A percentile compares a stretch with the other conserved stretches of the same genome.
Conservation (phyloP, 2,329 filamentous ascomycete genomes). For the Metarhizium album region DNA sequence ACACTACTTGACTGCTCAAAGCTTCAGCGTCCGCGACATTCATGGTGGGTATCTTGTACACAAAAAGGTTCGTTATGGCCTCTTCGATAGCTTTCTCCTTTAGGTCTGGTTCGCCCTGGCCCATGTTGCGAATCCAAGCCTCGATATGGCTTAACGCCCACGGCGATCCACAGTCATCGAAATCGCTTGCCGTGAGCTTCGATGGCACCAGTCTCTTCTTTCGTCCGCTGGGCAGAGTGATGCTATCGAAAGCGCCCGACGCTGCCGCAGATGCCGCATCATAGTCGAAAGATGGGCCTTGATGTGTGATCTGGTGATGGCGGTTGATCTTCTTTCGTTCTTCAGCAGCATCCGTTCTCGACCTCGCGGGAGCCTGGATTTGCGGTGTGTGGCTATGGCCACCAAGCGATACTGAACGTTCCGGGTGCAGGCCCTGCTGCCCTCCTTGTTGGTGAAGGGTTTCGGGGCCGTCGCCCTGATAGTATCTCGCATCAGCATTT, state of each 20-base stretch:
- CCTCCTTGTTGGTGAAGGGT: constrained; percentile 32
- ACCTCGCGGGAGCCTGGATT: constrained; percentile 72
- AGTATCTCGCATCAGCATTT: constrained; percentile 33
- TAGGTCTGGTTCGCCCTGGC: constrained; percentile 82
- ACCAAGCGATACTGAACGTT: constrained; percentile 72
- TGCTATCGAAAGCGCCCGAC: constrained; percentile 64
- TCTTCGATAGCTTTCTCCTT: constrained; percentile 78
- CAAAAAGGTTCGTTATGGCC: constrained; percentile 80
- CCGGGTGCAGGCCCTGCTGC: constrained; percentile 34
- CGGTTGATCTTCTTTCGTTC: constrained; percentile 47
- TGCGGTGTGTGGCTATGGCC: constrained; percentile 73
- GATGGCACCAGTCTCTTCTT: constrained; percentile 77
- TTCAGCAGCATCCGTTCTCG: constrained; percentile 86
- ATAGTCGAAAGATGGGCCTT: constrained; percentile 43
- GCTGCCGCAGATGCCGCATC: constrained; percentile 42
- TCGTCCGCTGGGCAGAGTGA: constrained; percentile 67
- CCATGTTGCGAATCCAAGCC: constrained; percentile 77
- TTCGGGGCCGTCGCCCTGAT: constrained; percentile 35
- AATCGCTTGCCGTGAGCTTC: constrained; percentile 71
- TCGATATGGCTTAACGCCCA: constrained; percentile 90
- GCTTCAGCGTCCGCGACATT: constrained; percentile 94
- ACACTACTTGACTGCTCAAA: constrained; percentile 65
- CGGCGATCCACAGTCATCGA: constrained; percentile 75
- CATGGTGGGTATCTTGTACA: constrained; percentile 93
- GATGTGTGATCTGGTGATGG: constrained; percentile 39